A percentile compares a stretch with the other conserved stretches of the same genome.
phyloP scores from a whole-genome alignment of 495 filamentous ascomycete species.

The Penicillium pancosmium region DNA sequence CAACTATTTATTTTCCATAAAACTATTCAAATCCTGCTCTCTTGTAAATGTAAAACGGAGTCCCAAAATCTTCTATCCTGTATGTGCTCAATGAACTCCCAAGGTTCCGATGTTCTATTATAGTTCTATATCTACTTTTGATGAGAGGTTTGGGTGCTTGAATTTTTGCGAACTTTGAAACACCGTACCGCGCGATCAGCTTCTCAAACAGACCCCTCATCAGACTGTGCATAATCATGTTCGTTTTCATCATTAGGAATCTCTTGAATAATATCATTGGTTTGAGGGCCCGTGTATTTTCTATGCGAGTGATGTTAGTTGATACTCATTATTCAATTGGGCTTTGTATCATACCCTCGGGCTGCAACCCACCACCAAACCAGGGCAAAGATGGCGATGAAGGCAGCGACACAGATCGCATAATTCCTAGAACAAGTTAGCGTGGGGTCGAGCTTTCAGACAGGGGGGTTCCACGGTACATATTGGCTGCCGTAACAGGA shows the following conservation, averaged over 20 bases:
- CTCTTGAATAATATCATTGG: slow-evolving; percentile 48
- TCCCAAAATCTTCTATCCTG: too few relatives aligned
- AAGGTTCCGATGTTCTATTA: neutral
- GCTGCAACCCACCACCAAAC: slow-evolving; percentile 69
- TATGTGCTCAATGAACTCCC: neutral
- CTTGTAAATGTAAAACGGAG: too few relatives aligned
- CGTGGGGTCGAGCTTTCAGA: neutral
- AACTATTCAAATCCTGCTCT: too few relatives aligned
- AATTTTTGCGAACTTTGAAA: neutral
- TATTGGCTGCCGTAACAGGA: slow-evolving; percentile 65
- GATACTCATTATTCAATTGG: neutral
- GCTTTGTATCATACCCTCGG: slow-evolving; percentile 47
- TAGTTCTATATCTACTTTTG: neutral
- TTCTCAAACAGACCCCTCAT: slow-evolving; percentile 20
- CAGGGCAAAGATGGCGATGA: slow-evolving; percentile 63
- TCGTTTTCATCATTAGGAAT: slow-evolving; percentile 39
- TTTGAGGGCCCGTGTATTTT: slow-evolving; percentile 59
- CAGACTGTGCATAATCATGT: slow-evolving; percentile 24
- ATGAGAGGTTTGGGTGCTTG: too few relatives aligned
- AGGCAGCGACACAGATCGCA: slow-evolving; percentile 64
- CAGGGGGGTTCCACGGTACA: slow-evolving; percentile 38
- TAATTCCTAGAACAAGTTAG: slow-evolving; percentile 57
- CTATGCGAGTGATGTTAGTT: slow-evolving; percentile 24
- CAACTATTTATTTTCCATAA: neutral
- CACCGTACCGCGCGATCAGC: neutral